Percentiles rank a stretch among this genome's conserved stretches.
Evolutionary conservation across 2,329 filamentous ascomycete species (phyloP).

Genomic region (Pestalotiopsis fici): DNA sequence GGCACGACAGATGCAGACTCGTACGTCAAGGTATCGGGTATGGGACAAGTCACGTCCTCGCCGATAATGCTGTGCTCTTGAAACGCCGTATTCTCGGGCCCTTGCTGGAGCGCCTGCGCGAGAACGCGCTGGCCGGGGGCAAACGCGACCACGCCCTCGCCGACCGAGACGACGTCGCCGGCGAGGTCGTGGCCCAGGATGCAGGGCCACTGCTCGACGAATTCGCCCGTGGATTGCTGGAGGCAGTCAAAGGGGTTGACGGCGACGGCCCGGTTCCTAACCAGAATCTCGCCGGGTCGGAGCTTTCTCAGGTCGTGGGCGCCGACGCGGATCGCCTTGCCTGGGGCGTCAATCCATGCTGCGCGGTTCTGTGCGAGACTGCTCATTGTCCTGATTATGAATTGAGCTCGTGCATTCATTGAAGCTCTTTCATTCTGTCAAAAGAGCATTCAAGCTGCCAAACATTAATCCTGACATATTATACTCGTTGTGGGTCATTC

Average conservation of each 20-base stretch:
- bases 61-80: slow-evolving; percentile 11
- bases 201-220: slow-evolving; percentile 24
- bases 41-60: neutral
- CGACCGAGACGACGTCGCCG: slow-evolving; percentile 25
- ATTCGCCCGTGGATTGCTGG: neutral
- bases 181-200: slow-evolving; percentile 26
- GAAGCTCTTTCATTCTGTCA: neutral
- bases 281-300: neutral
- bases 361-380: neutral
- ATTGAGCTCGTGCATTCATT: neutral
- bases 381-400: neutral
- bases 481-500: neutral
- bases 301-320: neutral
- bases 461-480: too few species aligned
- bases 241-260: slow-evolving; percentile 12
- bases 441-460: neutral
- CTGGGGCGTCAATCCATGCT: slow-evolving; percentile 5
- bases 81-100: slow-evolving; percentile 11
- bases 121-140: slow-evolving; percentile 26
- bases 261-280: slow-evolving; percentile 5
- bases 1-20: slow-evolving; percentile 16
- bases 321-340: neutral
- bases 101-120: slow-evolving; percentile 1
- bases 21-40: slow-evolving; percentile 16
- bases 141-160: slow-evolving; percentile 16